phyloP scores from a whole-genome alignment of 2,329 filamentous ascomycete species.

The Stemphylium lycopersici region DNA sequence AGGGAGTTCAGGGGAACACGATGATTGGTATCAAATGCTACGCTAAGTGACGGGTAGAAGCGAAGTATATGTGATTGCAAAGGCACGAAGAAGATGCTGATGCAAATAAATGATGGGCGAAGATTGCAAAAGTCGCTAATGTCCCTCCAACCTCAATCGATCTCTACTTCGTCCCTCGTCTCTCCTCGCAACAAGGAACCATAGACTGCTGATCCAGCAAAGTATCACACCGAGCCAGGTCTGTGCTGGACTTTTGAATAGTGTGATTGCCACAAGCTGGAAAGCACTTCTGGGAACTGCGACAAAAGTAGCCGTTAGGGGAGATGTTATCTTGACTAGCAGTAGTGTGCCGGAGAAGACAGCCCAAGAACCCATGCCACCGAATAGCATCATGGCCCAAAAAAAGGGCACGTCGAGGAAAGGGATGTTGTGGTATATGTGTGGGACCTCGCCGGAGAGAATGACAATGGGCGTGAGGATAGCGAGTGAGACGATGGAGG shows the following conservation, averaged over 20 bases:
- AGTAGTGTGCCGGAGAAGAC: conserved; percentile 58
- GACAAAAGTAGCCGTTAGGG: conserved; percentile 58
- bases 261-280: conserved; percentile 55
- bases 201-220: conserved; percentile 57
- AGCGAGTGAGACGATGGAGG: conserved; percentile 56
- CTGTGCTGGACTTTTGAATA: conserved; percentile 57
- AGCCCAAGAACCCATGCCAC: conserved; percentile 55
- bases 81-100: too few species aligned
- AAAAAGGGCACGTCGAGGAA: conserved; percentile 63
- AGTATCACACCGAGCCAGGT: conserved; percentile 60
- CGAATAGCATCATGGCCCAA: conserved; percentile 60
- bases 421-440: conserved; percentile 60
- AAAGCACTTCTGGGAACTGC: conserved; percentile 57
- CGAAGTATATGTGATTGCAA: too few species aligned
- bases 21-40: too few species aligned
- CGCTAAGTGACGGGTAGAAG: too few species aligned
- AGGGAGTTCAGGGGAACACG: too few species aligned
- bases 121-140: conserved; percentile 12
- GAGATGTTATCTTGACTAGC: conserved; percentile 58
- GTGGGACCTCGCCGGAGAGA: conserved; percentile 56
- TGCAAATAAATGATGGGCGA: too few species aligned
- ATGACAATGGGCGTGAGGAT: conserved; percentile 58
- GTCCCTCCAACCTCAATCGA: conserved; percentile 43
- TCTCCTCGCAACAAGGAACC: conserved; percentile 55
- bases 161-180: conserved; percentile 48